A percentile compares a stretch with the other conserved stretches of the same genome.
Conservation (phyloP, 805 yeast species). For the Hanseniaspora occidentalis region DNA sequence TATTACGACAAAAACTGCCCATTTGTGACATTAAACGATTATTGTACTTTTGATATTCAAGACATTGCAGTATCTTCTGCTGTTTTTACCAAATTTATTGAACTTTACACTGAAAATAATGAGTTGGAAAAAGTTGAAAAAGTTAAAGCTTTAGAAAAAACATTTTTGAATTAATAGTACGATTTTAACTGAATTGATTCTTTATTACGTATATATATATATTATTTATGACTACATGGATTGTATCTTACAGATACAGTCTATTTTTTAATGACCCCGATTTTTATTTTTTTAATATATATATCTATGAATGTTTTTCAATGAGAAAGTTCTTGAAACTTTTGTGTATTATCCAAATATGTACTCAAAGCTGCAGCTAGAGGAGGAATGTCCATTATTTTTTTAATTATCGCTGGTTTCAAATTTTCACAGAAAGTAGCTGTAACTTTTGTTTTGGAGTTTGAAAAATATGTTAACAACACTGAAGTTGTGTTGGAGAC, state of each 20-base stretch:
- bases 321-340: no score
- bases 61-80: background rate
- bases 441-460: no score
- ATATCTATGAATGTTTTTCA: no score
- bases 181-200: background rate
- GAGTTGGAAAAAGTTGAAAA: slow-evolving; percentile 11
- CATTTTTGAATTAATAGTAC: background rate
- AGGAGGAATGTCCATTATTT: slow-evolving; percentile 23
- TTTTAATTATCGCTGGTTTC: slow-evolving; percentile 19
- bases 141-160: slow-evolving; percentile 9
- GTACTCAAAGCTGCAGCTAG: slow-evolving; percentile 20
- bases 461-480: slow-evolving; percentile 9
- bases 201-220: slow-evolving; percentile 2
- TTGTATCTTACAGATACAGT: no score
- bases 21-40: no score
- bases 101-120: slow-evolving; percentile 8
- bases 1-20: slow-evolving; percentile 6
- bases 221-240: slow-evolving; percentile 17
- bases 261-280: no score
- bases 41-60: no score
- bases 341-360: no score
- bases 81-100: background rate
- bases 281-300: no score
- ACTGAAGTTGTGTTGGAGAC: slow-evolving; percentile 23
- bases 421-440: slow-evolving; percentile 20